phyloP scores from a whole-genome alignment of 1,284 basidiomycete species.

The Rhodotorula glutinis region DNA sequence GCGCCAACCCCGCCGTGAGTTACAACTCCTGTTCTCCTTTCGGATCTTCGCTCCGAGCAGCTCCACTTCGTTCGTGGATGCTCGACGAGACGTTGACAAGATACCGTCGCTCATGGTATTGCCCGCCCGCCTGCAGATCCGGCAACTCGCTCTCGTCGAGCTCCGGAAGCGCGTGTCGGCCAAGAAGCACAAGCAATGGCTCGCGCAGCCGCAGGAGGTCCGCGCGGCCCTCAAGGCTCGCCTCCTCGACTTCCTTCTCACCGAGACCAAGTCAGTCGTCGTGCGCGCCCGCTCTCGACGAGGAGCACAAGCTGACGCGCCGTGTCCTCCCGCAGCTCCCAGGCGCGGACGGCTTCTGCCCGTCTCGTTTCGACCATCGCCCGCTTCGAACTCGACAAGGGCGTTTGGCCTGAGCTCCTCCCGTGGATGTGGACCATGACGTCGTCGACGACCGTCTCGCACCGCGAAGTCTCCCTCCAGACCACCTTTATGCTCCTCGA shows the following conservation, averaged over 20 bases:
- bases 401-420: conserved; percentile 80
- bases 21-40: too few relatives aligned
- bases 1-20: conserved; percentile 63
- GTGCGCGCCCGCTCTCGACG: too few relatives aligned
- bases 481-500: conserved; percentile 84
- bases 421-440: conserved; percentile 83
- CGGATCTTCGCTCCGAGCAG: conserved; percentile 35
- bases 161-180: conserved; percentile 84
- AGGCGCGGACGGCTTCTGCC: conserved; percentile 74
- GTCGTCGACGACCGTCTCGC: conserved; percentile 63
- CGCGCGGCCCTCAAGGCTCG: conserved; percentile 78
- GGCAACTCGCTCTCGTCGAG: conserved; percentile 98
- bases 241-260: conserved; percentile 73
- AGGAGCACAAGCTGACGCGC: background rate
- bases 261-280: conserved; percentile 67
- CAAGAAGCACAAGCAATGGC: conserved; percentile 82
- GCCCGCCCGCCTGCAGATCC: too few relatives aligned
- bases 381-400: conserved; percentile 66
- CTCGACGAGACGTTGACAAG: too few relatives aligned
- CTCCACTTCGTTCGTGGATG: background rate
- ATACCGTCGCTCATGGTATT: too few relatives aligned
- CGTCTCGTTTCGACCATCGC: conserved; percentile 93
- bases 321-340: conserved; percentile 57
- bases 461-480: conserved; percentile 55
- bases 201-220: conserved; percentile 64